A percentile compares a stretch with the other conserved stretches of the same genome.
Evolutionary conservation across 495 filamentous ascomycete genomes (phyloP).

Genomic region (Hypoxylon fragiforme): DNA sequence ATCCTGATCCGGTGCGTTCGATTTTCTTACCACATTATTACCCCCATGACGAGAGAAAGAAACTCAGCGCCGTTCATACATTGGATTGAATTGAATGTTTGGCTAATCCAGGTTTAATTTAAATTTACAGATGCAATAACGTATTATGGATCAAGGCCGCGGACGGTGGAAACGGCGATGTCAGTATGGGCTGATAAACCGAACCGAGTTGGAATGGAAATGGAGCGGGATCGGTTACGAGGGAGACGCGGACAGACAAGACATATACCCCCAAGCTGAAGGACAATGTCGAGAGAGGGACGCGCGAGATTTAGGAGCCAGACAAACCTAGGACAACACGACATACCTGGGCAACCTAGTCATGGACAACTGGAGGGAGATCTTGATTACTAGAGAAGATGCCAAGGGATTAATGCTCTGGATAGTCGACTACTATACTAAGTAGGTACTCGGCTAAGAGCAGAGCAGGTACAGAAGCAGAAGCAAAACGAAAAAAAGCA

Average conservation of each 20-base stretch:
- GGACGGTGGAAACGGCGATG: slow-evolving; percentile 58
- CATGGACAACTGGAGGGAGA: too few relatives aligned
- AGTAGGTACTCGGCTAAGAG: too few relatives aligned
- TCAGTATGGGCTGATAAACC: slow-evolving; percentile 66
- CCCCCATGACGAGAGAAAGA: background rate
- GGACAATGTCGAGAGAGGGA: background rate
- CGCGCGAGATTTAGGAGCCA: too few relatives aligned
- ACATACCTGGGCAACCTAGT: too few relatives aligned
- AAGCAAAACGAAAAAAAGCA: too few relatives aligned
- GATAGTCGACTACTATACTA: too few relatives aligned
- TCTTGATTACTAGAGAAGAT: too few relatives aligned
- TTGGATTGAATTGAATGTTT: background rate
- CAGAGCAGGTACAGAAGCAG: too few relatives aligned
- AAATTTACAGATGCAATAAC: slow-evolving; percentile 67
- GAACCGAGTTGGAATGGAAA: too few relatives aligned
- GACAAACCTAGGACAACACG: background rate
- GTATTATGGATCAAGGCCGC: slow-evolving; percentile 86
- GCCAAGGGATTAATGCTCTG: background rate
- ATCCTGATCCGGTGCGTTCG: slow-evolving; percentile 81
- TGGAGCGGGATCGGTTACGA: too few relatives aligned
- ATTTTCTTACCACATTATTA: background rate
- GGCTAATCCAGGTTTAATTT: background rate
- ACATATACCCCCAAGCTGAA: slow-evolving; percentile 24
- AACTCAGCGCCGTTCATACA: too few relatives aligned
- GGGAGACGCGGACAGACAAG: too few relatives aligned